Percentiles rank a stretch among this genome's conserved stretches.
phyloP scores from a whole-genome alignment of 2,329 filamentous ascomycete species.

The Fusarium udum region DNA sequence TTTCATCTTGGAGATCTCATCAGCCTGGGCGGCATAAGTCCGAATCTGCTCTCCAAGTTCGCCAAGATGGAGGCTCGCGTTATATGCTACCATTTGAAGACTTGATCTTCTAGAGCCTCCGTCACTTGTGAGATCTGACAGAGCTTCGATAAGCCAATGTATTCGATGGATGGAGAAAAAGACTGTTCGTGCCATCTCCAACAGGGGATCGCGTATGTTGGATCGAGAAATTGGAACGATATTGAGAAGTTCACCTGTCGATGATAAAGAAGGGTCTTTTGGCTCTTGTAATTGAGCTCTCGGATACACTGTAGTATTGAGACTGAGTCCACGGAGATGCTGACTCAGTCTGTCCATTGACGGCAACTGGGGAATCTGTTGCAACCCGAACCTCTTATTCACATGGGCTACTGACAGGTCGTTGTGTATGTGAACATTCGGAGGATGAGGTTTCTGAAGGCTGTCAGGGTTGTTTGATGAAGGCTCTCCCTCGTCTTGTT shows the following conservation, averaged over 20 bases:
- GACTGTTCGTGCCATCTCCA: not conserved
- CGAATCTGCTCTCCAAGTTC: not conserved
- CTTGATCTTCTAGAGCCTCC: not conserved
- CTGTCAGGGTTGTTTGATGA: not conserved
- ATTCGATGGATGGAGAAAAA: not conserved
- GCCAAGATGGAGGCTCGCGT: not conserved
- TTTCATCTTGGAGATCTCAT: not conserved
- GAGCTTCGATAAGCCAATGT: not conserved
- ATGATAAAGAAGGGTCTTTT: accelerated
- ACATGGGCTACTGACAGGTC: not conserved
- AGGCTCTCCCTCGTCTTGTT: too few relatives aligned
- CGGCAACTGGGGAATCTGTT: not conserved
- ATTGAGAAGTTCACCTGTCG: not conserved
- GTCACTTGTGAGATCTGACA: not conserved
- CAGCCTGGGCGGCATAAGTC: not conserved
- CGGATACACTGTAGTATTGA: not conserved
- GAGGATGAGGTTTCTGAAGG: not conserved
- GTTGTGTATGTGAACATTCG: accelerated
- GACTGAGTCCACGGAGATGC: not conserved
- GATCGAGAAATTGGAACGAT: not conserved
- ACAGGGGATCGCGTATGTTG: not conserved
- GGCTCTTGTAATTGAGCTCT: not conserved
- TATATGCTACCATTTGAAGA: not conserved
- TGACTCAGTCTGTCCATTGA: not conserved
- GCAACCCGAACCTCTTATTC: not conserved